Percentiles rank a stretch among this genome's conserved stretches.
Conservation (phyloP, 768 basidiomycete species). For the Tremella fuciformis region DNA sequence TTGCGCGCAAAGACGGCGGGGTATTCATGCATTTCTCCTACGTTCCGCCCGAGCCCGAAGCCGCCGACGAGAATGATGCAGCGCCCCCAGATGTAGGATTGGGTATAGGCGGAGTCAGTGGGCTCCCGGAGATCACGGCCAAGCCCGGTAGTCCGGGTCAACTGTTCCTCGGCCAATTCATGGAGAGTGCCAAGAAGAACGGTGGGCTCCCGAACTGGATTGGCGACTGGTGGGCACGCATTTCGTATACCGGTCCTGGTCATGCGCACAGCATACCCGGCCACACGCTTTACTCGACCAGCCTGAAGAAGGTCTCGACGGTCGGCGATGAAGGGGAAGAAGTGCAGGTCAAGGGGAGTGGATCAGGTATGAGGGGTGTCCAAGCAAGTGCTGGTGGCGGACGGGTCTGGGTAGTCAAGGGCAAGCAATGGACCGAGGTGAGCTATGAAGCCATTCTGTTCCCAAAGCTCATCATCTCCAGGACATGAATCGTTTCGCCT, state of each 20-base stretch:
- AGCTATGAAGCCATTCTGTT: background rate
- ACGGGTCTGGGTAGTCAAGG: slow-evolving; percentile 49
- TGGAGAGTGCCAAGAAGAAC: slow-evolving; percentile 33
- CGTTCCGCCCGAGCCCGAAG: slow-evolving; percentile 31
- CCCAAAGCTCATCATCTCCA: slow-evolving; percentile 45
- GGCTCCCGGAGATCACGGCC: slow-evolving; percentile 22
- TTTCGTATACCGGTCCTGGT: background rate
- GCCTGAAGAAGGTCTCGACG: background rate
- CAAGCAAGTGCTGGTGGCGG: slow-evolving; percentile 39
- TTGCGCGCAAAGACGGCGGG: slow-evolving; percentile 45
- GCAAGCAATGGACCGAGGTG: slow-evolving; percentile 50
- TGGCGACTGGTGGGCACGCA: slow-evolving; percentile 43
- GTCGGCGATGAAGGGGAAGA: slow-evolving; percentile 21
- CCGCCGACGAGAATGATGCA: background rate
- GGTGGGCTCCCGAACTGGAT: slow-evolving; percentile 50
- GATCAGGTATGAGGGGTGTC: slow-evolving; percentile 27
- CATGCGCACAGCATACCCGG: slow-evolving; percentile 24
- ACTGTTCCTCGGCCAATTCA: slow-evolving; percentile 41
- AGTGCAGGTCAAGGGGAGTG: slow-evolving; percentile 30
- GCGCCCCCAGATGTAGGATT: background rate
- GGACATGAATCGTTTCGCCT: slow-evolving; percentile 83
- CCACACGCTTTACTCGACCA: slow-evolving; percentile 32
- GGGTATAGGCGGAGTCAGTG: slow-evolving; percentile 17
- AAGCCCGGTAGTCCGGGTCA: slow-evolving; percentile 26
- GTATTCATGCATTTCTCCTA: slow-evolving; percentile 50